Conservation (phyloP, 2,329 filamentous ascomycete species). For the Alternaria sp. region DNA sequence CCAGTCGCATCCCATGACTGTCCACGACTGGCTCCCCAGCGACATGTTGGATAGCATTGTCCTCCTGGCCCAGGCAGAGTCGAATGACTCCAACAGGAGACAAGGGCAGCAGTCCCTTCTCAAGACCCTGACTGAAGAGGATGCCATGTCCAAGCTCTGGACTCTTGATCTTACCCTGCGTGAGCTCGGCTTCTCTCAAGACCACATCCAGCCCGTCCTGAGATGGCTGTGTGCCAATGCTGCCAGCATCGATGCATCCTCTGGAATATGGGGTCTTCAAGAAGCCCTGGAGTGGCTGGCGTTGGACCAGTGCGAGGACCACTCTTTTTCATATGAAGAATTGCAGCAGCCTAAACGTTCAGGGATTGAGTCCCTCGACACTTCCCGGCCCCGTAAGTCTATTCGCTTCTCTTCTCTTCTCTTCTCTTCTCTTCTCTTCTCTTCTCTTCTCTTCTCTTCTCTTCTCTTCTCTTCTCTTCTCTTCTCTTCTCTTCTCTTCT, state of each 20-base stretch:
- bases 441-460: too few species aligned
- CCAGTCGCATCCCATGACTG: conserved; percentile 77
- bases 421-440: too few species aligned
- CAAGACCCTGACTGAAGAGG: conserved; percentile 71
- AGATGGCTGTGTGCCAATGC: conserved; percentile 51
- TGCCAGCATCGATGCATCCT: conserved; percentile 60
- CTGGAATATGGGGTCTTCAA: conserved; percentile 80
- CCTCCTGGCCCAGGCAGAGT: conserved; percentile 73
- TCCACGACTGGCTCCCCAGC: conserved; percentile 79
- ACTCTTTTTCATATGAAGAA: conserved; percentile 75
- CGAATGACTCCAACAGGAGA: conserved; percentile 60
- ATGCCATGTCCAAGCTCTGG: conserved; percentile 82
- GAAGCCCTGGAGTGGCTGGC: conserved; percentile 91
- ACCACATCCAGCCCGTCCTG: conserved; percentile 43
- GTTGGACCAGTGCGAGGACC: conserved; percentile 72
- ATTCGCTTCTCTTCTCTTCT: too few species aligned
- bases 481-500: too few species aligned
- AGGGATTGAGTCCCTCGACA: conserved; percentile 26
- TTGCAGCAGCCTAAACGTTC: conserved; percentile 29
- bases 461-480: too few species aligned
- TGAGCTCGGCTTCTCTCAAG: conserved; percentile 70
- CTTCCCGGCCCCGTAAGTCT: conserved; percentile 32
- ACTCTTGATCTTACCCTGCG: conserved; percentile 77
- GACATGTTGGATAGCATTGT: conserved; percentile 82
- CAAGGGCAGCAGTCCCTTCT: conserved; percentile 51